These are phyloP conservation scores for Pichia cabralensis DNA, from an alignment of 805 yeast genomes.

Conservation along the genomic window DNA sequence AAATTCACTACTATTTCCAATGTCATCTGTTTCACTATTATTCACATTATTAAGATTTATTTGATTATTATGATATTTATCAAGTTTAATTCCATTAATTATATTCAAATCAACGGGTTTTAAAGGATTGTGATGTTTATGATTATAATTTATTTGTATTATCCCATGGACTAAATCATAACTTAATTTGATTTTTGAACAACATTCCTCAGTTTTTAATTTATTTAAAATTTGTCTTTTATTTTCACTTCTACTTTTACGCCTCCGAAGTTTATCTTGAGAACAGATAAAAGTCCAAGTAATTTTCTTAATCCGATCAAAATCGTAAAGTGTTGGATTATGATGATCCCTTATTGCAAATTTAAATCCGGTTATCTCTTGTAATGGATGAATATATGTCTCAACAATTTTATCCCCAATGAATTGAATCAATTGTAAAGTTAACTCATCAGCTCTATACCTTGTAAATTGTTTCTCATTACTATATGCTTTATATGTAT, in stretches of 20 bases:
- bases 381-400: conserved; percentile 31
- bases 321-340: conserved; percentile 23
- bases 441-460: conserved; percentile 24
- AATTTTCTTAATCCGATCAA: conserved; percentile 29
- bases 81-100: too few relatives aligned
- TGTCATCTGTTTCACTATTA: too few relatives aligned
- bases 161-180: conserved; percentile 31
- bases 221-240: conserved; percentile 30
- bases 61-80: too few relatives aligned
- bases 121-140: conserved; percentile 30
- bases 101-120: neutral
- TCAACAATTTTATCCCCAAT: conserved; percentile 28
- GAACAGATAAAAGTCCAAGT: conserved; percentile 37
- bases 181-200: conserved; percentile 29
- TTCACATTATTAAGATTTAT: too few relatives aligned
- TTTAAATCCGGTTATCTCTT: conserved; percentile 31
- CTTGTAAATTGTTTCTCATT: conserved; percentile 26
- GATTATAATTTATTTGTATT: conserved; percentile 29
- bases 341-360: conserved; percentile 38
- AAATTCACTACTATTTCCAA: too few relatives aligned
- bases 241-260: conserved; percentile 32
- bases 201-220: conserved; percentile 32
- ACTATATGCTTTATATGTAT: conserved; percentile 26
- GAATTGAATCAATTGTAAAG: conserved; percentile 23
- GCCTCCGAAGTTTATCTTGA: conserved; percentile 32